These are phyloP conservation scores for Phytopythium cucurbitacearum DNA, from an alignment of 352 stramenopile genomes.

Conservation along the genomic window DNA sequence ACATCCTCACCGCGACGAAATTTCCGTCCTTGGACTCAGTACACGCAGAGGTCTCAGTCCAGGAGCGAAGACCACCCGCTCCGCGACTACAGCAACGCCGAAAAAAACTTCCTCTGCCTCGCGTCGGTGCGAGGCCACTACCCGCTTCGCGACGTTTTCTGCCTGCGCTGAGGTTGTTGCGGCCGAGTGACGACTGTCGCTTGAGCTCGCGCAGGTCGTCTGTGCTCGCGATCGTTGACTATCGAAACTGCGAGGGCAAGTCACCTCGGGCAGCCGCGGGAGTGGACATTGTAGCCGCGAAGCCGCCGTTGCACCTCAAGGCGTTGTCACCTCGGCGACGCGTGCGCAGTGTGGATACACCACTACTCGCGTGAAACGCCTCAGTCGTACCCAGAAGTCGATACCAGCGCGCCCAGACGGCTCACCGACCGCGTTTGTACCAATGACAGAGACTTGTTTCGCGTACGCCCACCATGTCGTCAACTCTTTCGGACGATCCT, in stretches of 20 bases:
- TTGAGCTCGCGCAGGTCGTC: background rate
- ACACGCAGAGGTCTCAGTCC: conserved; percentile 52
- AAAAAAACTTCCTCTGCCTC: conserved; percentile 65
- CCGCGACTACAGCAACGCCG: conserved; percentile 36
- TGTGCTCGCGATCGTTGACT: background rate
- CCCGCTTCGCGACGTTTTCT: conserved; percentile 63
- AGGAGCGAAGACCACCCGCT: conserved; percentile 62
- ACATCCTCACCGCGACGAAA: conserved; percentile 45
- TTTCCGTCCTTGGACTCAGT: conserved; percentile 55
- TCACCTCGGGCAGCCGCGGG: background rate
- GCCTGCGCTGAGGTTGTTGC: conserved; percentile 15
- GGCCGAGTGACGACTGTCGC: background rate
- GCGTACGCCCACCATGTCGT: conserved; percentile 8
- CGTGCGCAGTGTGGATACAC: conserved; percentile 22
- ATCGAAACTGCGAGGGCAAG: conserved; percentile 6
- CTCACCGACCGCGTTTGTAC: background rate
- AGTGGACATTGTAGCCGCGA: background rate
- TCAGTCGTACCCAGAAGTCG: conserved; percentile 33
- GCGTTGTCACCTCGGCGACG: background rate
- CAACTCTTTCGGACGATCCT: background rate
- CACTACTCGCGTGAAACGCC: conserved; percentile 21
- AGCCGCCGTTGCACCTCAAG: background rate
- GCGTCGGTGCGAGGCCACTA: conserved; percentile 56
- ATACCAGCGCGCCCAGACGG: conserved; percentile 32
- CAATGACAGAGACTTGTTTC: background rate